Conservation (phyloP, 768 basidiomycete species). For the Neoboletus subvelutipes region DNA sequence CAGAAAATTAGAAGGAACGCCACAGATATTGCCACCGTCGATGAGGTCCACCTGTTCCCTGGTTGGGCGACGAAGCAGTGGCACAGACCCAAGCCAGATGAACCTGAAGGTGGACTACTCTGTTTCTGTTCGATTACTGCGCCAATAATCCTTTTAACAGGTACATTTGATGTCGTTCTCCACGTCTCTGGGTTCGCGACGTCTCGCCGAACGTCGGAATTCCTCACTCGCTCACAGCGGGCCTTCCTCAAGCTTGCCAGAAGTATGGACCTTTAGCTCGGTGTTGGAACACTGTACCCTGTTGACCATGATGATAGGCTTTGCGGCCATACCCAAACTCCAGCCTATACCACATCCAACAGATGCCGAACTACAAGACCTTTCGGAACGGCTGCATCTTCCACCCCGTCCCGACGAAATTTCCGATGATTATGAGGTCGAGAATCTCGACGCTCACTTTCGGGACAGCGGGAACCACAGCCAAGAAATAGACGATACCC, state of each 20-base stretch:
- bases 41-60: slow-evolving; percentile 66
- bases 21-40: slow-evolving; percentile 29
- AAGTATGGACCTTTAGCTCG: slow-evolving; percentile 40
- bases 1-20: slow-evolving; percentile 47
- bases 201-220: slow-evolving; percentile 54
- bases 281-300: background rate
- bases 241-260: slow-evolving; percentile 78
- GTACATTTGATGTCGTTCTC: slow-evolving; percentile 67
- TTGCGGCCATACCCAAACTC: slow-evolving; percentile 70
- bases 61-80: slow-evolving; percentile 74
- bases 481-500: slow-evolving; percentile 20
- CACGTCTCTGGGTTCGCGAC: slow-evolving; percentile 79
- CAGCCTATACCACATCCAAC: slow-evolving; percentile 24
- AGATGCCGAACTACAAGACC: slow-evolving; percentile 34
- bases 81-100: slow-evolving; percentile 18
- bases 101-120: slow-evolving; percentile 28
- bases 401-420: slow-evolving; percentile 62
- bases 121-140: background rate
- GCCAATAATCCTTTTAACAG: slow-evolving; percentile 26
- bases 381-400: slow-evolving; percentile 33
- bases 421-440: slow-evolving; percentile 55
- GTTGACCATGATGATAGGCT: slow-evolving; percentile 44
- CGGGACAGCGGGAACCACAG: slow-evolving; percentile 27
- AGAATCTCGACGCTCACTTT: slow-evolving; percentile 56
- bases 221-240: slow-evolving; percentile 69